A percentile compares a stretch with the other conserved stretches of the same genome.
phyloP scores from a whole-genome alignment of 257 asterid genomes.

The Jasminum sambac region DNA sequence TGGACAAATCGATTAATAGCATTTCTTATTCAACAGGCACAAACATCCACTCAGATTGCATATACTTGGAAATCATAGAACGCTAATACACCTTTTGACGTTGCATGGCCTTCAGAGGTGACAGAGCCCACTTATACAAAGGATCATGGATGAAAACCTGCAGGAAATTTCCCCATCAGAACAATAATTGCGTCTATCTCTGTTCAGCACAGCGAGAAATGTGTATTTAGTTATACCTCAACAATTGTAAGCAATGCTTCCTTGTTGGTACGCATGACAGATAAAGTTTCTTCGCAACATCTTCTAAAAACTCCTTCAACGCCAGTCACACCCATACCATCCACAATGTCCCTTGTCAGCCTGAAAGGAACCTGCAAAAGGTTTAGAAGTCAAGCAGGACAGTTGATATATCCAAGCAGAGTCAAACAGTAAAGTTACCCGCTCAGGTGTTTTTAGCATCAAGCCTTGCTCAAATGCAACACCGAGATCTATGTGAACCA shows the following conservation, averaged over 20 bases:
- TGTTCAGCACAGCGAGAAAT: conserved; percentile 9
- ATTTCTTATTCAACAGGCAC: not conserved
- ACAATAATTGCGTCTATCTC: conserved; percentile 19
- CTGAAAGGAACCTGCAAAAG: conserved; percentile 82
- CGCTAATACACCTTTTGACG: conserved; percentile 77
- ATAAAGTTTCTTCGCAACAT: conserved; percentile 93
- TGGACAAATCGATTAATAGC: not conserved
- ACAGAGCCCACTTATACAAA: conserved; percentile 93
- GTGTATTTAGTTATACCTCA: conserved; percentile 53
- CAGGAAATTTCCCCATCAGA: conserved; percentile 25
- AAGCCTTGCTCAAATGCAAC: conserved; percentile 99
- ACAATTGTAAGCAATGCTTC: conserved; percentile 93
- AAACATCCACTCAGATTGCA: conserved; percentile 6
- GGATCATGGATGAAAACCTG: conserved; percentile 99
- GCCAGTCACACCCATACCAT: conserved; percentile 98
- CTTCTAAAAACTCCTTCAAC: conserved; percentile 98
- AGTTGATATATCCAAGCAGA: conserved; percentile 8
- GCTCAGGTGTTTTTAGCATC: conserved; percentile 98
- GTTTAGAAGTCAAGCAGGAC: conserved; percentile 22
- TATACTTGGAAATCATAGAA: conserved; percentile 9
- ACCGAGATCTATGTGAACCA: conserved; percentile 95
- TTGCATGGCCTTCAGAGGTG: conserved; percentile 96
- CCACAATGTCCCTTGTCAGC: conserved; percentile 87
- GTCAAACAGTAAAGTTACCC: conserved; percentile 38
- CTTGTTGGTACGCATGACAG: conserved; percentile 95